A percentile compares a stretch with the other conserved stretches of the same genome.
phyloP scores from a whole-genome alignment of 345 rosid genomes.

The Firmiana major region DNA sequence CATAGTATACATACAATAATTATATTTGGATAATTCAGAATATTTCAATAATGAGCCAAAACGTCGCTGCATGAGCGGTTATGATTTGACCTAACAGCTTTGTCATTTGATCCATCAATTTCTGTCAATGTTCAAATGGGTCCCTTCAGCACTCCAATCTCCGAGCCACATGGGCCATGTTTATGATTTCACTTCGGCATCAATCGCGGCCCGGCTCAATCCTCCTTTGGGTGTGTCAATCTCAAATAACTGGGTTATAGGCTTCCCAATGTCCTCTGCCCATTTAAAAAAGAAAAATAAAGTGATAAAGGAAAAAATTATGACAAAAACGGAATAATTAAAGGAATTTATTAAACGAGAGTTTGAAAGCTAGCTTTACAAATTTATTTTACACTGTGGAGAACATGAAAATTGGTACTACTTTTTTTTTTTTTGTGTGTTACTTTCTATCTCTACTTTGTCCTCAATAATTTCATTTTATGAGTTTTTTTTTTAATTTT shows the following conservation, averaged over 20 bases:
- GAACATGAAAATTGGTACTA: too few relatives aligned
- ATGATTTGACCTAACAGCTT: neutral
- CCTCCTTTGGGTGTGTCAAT: neutral
- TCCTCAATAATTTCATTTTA: too few relatives aligned
- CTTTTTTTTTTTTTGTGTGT: too few relatives aligned
- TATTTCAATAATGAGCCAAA: neutral
- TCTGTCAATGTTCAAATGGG: neutral
- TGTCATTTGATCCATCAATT: neutral
- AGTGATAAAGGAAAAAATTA: too few relatives aligned
- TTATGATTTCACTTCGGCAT: neutral
- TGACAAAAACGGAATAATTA: too few relatives aligned
- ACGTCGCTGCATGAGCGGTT: neutral
- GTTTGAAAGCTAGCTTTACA: too few relatives aligned
- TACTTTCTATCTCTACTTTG: too few relatives aligned
- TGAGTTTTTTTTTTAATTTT: too few relatives aligned
- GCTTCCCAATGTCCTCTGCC: neutral
- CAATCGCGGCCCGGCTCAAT: neutral
- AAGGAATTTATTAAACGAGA: too few relatives aligned
- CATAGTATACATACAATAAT: too few relatives aligned
- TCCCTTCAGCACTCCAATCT: slow-evolving; percentile 4
- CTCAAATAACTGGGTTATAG: neutral
- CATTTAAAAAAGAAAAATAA: neutral
- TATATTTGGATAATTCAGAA: too few relatives aligned
- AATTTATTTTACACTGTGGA: too few relatives aligned
- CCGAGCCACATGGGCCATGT: neutral